These are phyloP conservation scores for Somion occarium DNA, from an alignment of 1,284 basidiomycete genomes.

Conservation along the genomic window DNA sequence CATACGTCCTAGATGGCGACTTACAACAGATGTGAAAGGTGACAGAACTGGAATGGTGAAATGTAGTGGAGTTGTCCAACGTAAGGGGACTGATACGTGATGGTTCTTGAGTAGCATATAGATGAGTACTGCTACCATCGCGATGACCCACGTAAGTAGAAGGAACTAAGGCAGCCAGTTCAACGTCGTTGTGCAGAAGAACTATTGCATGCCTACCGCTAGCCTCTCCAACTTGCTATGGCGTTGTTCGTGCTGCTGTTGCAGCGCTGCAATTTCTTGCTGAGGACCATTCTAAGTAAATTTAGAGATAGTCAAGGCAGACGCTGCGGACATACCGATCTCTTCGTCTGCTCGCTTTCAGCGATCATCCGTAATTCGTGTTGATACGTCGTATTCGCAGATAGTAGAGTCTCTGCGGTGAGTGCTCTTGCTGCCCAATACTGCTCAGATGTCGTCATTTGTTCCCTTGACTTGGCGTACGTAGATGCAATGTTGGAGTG, in stretches of 20 bases:
- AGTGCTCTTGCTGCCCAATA: slow-evolving; percentile 63
- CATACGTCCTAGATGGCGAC: too few species aligned
- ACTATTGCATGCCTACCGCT: not conserved
- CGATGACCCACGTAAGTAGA: slow-evolving; percentile 34
- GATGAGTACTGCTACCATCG: slow-evolving; percentile 38
- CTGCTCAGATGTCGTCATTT: slow-evolving; percentile 33
- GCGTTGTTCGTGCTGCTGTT: slow-evolving; percentile 38
- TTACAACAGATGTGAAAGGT: slow-evolving; percentile 22
- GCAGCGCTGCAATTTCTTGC: slow-evolving; percentile 37
- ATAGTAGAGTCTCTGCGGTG: slow-evolving; percentile 53
- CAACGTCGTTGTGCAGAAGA: not conserved
- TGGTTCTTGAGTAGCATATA: slow-evolving; percentile 30
- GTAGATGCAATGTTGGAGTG: not conserved
- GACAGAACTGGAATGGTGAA: slow-evolving; percentile 23
- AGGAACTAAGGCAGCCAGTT: slow-evolving; percentile 31
- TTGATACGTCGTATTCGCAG: slow-evolving; percentile 40
- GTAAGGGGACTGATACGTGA: slow-evolving; percentile 15
- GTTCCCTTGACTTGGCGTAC: slow-evolving; percentile 1
- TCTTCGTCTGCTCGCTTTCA: slow-evolving; percentile 38
- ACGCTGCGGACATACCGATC: slow-evolving; percentile 33
- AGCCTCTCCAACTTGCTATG: slow-evolving; percentile 40
- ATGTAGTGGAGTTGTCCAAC: slow-evolving; percentile 12
- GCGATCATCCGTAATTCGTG: slow-evolving; percentile 39
- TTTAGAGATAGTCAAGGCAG: not conserved
- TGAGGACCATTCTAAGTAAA: slow-evolving; percentile 15